These are phyloP conservation scores for Aristolochia contorta DNA, from an alignment of 164 flowering plant species.

Conservation along the genomic window DNA sequence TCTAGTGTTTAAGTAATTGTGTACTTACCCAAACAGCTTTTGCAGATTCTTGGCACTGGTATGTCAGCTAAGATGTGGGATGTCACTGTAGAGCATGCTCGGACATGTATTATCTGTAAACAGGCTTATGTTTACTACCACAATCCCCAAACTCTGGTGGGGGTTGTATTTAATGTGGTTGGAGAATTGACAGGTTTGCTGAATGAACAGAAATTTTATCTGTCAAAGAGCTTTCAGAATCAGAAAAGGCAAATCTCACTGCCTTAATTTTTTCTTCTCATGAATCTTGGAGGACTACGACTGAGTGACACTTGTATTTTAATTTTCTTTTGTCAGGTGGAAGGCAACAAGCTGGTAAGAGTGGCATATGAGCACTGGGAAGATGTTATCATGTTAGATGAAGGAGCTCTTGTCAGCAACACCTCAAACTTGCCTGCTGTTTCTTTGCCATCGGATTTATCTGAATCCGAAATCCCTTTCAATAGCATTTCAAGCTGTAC, in stretches of 20 bases:
- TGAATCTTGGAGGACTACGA: neutral
- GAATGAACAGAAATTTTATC: constrained; percentile 36
- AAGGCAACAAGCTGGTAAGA: constrained; percentile 40
- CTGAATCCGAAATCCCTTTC: constrained; percentile 17
- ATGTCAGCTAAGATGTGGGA: constrained; percentile 86
- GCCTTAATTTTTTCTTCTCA: neutral
- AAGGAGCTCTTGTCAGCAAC: constrained; percentile 21
- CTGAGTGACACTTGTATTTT: neutral
- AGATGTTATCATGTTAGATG: constrained; percentile 36
- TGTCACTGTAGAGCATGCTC: constrained; percentile 57
- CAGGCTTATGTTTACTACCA: constrained; percentile 36
- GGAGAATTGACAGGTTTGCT: constrained; percentile 53
- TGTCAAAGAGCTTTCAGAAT: constrained; percentile 43
- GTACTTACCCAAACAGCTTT: neutral
- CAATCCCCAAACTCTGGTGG: constrained; percentile 26
- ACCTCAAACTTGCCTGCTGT: constrained; percentile 22
- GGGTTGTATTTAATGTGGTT: constrained; percentile 60
- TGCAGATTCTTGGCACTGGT: constrained; percentile 66
- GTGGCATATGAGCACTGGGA: constrained; percentile 49
- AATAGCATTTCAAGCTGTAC: constrained; percentile 17
- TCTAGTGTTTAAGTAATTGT: neutral
- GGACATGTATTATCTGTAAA: constrained; percentile 49
- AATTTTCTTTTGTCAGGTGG: constrained; percentile 29
- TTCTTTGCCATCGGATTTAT: constrained; percentile 25
- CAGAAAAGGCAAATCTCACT: constrained; percentile 43